phyloP scores from a whole-genome alignment of 2,329 filamentous ascomycete genomes.

The Gremmenia infestans region DNA sequence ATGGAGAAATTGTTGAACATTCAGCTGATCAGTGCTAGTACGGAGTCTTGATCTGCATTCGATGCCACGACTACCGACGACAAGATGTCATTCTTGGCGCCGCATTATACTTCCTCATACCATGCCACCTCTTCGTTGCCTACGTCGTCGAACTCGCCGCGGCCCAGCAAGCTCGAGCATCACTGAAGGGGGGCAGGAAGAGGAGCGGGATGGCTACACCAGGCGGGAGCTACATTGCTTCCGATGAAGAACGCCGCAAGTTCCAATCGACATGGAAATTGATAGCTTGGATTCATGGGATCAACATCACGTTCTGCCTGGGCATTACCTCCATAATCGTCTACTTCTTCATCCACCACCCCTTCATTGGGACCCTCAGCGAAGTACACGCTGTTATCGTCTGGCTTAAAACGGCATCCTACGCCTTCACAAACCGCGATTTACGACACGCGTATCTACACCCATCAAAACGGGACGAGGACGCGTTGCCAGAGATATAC shows the following conservation, averaged over 20 bases:
- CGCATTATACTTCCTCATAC: constrained; percentile 79
- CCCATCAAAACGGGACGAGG: constrained; percentile 60
- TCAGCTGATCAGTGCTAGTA: constrained; percentile 48
- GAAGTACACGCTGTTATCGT: constrained; percentile 92
- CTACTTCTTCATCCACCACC: constrained; percentile 88
- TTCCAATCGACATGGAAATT: constrained; percentile 76
- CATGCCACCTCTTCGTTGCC: constrained; percentile 84
- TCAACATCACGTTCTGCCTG: constrained; percentile 81
- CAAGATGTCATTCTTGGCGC: constrained; percentile 73
- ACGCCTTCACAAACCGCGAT: constrained; percentile 94
- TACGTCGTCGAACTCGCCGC: constrained; percentile 85
- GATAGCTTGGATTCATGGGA: constrained; percentile 72
- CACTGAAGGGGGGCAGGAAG: constrained; percentile 51
- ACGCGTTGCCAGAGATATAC: constrained; percentile 77
- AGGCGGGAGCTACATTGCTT: constrained; percentile 29
- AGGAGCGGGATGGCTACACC: constrained; percentile 29
- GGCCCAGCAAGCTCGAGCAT: constrained; percentile 69
- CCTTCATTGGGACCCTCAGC: constrained; percentile 84
- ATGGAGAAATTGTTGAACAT: not conserved
- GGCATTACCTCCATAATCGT: constrained; percentile 78
- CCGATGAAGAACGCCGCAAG: constrained; percentile 47
- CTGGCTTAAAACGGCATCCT: constrained; percentile 93
- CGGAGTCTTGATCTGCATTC: constrained; percentile 87
- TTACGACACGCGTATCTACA: constrained; percentile 86
- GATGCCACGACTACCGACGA: constrained; percentile 79